Evolutionary conservation across 1,284 basidiomycete species (phyloP), one percentile per base, ranked within the genome.

Genomic region (Farysia itapuensis): DNA sequence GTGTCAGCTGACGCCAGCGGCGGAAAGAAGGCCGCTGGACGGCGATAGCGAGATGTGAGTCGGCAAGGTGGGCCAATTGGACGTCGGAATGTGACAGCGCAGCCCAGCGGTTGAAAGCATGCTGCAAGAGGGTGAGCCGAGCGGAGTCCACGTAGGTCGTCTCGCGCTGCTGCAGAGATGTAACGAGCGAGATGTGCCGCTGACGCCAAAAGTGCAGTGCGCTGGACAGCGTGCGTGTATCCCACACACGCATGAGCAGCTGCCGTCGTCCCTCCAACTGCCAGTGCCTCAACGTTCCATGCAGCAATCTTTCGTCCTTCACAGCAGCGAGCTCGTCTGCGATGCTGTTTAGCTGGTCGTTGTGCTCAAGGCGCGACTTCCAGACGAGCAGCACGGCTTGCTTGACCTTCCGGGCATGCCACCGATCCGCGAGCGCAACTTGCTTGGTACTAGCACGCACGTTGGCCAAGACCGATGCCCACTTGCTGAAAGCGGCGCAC

Each of bases 381-480:
- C 64, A 67, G 5, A n/a, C 1, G 1, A 22, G 20, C 21, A 60
- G 29, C 0, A 43, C 26, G 3, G 18, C 38, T 5, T 45, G 48
- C 26, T 64, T 68, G 20, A 44, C 12, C 11, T 48, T 22, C 6
- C 66, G 43, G 13, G 29, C 14, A 1, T 44, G 50, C 66, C 64
- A 68, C 16, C 66, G 48, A 5, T 35, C 29, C 4, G 66, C 58
- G 9, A 68, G 26, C n/a, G n/a, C n/a, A n/a, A n/a, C n/a, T n/a
- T n/a, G n/a, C n/a, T n/a, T n/a, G n/a, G n/a, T n/a, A n/a, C n/a
- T n/a, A n/a, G n/a, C 6, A 28, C 26, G 26, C 11, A 9, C 26
- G 9, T n/a, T n/a, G 9, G 9, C 26, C 26, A 28, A 28, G 26
- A 9, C 26, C n/a, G 26, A 28, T 11, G 26, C 11, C 11, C 31